These are phyloP conservation scores for Gynostemma pentaphyllum DNA, from an alignment of 306 rosid genomes.

Conservation along the genomic window DNA sequence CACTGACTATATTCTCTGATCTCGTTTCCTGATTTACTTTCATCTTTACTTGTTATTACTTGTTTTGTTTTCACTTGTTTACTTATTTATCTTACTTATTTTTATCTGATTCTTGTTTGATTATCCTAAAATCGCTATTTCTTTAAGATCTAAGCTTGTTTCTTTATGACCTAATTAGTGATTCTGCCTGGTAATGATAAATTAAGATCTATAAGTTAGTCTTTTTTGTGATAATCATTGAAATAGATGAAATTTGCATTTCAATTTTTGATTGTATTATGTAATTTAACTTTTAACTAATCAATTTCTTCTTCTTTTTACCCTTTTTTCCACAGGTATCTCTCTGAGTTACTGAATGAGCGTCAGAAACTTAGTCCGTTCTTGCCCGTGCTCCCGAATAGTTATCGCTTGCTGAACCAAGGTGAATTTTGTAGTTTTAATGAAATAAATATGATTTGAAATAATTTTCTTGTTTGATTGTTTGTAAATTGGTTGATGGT, in stretches of 20 bases:
- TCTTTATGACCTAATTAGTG: background rate
- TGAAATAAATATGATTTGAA: background rate
- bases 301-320: background rate
- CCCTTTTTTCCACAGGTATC: conserved; percentile 40
- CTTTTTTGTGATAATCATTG: too few relatives aligned
- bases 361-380: conserved; percentile 78
- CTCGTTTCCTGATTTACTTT: conserved; percentile 1
- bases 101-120: background rate
- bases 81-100: background rate
- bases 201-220: too few relatives aligned
- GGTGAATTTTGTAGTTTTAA: conserved; percentile 39
- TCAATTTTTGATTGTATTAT: background rate
- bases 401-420: conserved; percentile 70
- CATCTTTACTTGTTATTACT: background rate
- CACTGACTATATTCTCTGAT: too few relatives aligned
- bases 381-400: conserved; percentile 54
- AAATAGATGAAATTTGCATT: too few relatives aligned
- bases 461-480: background rate
- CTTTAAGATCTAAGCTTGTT: background rate
- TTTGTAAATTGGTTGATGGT: background rate
- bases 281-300: background rate
- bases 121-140: background rate
- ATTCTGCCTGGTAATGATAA: background rate
- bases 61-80: background rate
- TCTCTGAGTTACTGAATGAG: conserved; percentile 66